These are phyloP conservation scores for Escallonia herrerae DNA, from an alignment of 129 eudicot species.

Conservation along the genomic window DNA sequence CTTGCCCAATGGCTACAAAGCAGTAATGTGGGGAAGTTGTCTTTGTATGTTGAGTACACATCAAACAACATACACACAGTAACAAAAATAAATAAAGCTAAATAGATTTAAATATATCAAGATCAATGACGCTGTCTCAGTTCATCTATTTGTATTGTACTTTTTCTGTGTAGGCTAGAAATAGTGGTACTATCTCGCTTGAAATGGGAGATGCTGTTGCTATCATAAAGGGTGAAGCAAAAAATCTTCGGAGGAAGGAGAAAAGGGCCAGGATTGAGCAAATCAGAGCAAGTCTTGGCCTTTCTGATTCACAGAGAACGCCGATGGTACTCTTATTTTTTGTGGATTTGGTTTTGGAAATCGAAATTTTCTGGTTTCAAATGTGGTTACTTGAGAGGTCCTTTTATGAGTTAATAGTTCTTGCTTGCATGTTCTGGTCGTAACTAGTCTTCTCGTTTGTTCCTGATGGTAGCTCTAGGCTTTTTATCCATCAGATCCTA, in stretches of 20 bases:
- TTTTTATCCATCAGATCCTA: neutral
- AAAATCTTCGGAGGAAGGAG: conserved; percentile 84
- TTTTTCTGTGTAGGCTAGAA: conserved; percentile 33
- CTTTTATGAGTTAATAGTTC: neutral
- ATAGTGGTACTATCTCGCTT: conserved; percentile 25
- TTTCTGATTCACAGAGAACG: conserved; percentile 91
- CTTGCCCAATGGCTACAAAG: too few relatives aligned
- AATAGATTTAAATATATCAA: neutral
- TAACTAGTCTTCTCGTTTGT: neutral
- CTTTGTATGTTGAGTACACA: too few relatives aligned
- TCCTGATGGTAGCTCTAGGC: neutral
- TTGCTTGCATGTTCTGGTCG: conserved; percentile 1
- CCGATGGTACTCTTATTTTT: conserved; percentile 51
- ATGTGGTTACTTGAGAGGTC: neutral
- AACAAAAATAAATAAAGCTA: too few relatives aligned
- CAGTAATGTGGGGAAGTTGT: too few relatives aligned
- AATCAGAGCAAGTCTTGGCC: conserved; percentile 96
- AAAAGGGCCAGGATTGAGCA: conserved; percentile 87
- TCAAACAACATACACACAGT: too few relatives aligned
- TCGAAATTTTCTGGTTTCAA: neutral
- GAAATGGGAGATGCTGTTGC: conserved; percentile 91
- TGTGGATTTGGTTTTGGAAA: neutral
- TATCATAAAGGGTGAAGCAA: conserved; percentile 78
- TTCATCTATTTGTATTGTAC: conserved; percentile 1
- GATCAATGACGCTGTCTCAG: neutral